Conservation (phyloP, 495 filamentous ascomycete genomes). For the Annulohypoxylon nitens region DNA sequence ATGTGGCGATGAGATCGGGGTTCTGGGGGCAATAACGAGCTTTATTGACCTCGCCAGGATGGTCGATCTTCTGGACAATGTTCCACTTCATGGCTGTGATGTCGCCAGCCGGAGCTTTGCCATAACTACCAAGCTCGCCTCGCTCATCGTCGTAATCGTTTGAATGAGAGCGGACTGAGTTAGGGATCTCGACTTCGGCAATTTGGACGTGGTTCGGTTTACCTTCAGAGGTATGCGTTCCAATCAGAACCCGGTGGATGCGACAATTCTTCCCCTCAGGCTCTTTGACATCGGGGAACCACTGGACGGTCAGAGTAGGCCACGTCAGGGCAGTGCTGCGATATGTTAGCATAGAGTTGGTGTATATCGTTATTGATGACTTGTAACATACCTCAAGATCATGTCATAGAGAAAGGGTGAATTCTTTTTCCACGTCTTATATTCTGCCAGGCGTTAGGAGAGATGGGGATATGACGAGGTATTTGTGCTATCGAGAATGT, state of each 20-base stretch:
- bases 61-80: conserved; percentile 94
- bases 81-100: conserved; percentile 80
- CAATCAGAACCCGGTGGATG: conserved; percentile 90
- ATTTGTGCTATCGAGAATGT: too few species aligned
- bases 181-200: conserved; percentile 90
- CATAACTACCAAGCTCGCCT: conserved; percentile 94
- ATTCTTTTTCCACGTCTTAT: conserved; percentile 99
- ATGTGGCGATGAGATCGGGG: conserved; percentile 94
- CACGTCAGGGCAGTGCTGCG: conserved; percentile 90
- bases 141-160: conserved; percentile 89
- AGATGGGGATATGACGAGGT: not conserved
- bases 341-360: conserved; percentile 13
- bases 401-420: conserved; percentile 97
- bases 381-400: conserved; percentile 75
- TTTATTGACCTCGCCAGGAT: conserved; percentile 98
- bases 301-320: conserved; percentile 97
- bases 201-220: conserved; percentile 96
- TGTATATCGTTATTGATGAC: not conserved
- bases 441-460: conserved; percentile 70
- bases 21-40: conserved; percentile 98
- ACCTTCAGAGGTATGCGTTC: conserved; percentile 91
- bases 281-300: conserved; percentile 95
- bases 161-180: conserved; percentile 76
- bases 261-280: conserved; percentile 86
- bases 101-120: conserved; percentile 69